Evolutionary conservation across 2,329 filamentous ascomycete species (phyloP).

Genomic region (Mycosphaerella arachidis): DNA sequence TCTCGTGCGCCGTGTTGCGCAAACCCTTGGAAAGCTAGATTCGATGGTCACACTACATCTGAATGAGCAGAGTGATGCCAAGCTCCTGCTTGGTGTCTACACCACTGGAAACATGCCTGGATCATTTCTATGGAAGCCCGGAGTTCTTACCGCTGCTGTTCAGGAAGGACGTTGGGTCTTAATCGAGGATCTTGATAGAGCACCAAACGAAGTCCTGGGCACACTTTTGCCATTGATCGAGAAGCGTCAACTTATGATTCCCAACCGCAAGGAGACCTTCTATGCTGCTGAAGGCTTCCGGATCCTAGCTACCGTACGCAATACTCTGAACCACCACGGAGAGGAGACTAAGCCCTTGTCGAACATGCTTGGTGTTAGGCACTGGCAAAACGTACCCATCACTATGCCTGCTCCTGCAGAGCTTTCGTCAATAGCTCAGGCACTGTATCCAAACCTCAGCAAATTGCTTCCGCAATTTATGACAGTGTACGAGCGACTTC

Average conservation of each 20-base stretch:
- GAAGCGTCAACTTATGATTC: conserved; percentile 82
- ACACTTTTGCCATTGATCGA: conserved; percentile 90
- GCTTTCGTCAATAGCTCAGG: conserved; percentile 66
- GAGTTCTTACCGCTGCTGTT: conserved; percentile 89
- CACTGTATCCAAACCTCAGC: conserved; percentile 65
- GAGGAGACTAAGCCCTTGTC: conserved; percentile 64
- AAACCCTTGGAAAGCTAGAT: conserved; percentile 70
- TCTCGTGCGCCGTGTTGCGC: conserved; percentile 75
- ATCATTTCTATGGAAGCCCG: conserved; percentile 86
- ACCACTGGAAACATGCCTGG: conserved; percentile 82
- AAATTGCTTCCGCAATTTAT: conserved; percentile 54
- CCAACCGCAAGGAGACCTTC: conserved; percentile 80
- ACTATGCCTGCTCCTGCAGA: conserved; percentile 63
- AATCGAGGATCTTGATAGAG: conserved; percentile 93
- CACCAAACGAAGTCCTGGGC: conserved; percentile 90
- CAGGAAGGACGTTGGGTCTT: conserved; percentile 93
- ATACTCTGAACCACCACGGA: conserved; percentile 59
- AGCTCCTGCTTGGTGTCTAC: conserved; percentile 91
- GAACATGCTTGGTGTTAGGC: conserved; percentile 72
- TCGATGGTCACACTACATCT: conserved; percentile 91
- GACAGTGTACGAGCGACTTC: conserved; percentile 50
- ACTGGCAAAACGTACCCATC: conserved; percentile 78
- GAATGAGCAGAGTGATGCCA: conserved; percentile 97
- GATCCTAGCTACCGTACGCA: conserved; percentile 87
- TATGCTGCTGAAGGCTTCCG: conserved; percentile 79